Base-by-base conservation (phyloP, 2,329 filamentous ascomycete species). In the Fusarium devonianum region DNA sequence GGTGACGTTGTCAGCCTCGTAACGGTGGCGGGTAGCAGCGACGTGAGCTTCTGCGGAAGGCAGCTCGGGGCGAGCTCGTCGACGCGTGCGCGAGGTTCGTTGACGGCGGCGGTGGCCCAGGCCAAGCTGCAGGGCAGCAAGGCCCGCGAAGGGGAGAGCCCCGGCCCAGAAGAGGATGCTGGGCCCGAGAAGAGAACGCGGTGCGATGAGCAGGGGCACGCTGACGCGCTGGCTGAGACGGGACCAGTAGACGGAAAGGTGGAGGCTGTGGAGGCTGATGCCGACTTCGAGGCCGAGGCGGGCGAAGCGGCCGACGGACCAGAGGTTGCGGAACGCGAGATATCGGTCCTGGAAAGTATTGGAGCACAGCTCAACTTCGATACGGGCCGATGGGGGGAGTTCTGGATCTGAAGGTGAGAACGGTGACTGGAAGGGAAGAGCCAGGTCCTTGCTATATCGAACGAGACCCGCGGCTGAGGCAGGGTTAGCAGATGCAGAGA, bases 211-310 rank as follows among this genome's bases (percentile, higher is more conserved):
- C 18, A 80, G 54, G 2, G 78, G 78, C 18, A 80, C 38, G 49
- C 69, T 71, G 56, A 80, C 62, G 12, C 75, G 71, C 58, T 78
- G 76, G 18, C 70, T 71, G 18, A 76, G 70, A 1, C 75, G 72
- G 2, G 77, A 76, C 75, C 75, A 78, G 66, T 78, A 77, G 2
- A 77, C 62, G 8, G 75, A 78, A 33, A 79, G 48, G 47, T 78
- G 72, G n/a, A 78, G 55, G 45, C 69, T 73, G 53, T 69, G 69
- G 3, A 67, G 65, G 39, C 71, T 73, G 25, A 78, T 56, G 12
- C 73, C 74, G 10, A 79, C 53, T 47, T 80, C 77, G 23, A 80
- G 63, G 9, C 77, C 77, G 12, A 76, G 53, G 30, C 69, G 73
- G 35, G 75, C 71, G 60, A 73, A 73, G 7, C 68, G 63, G 25